Percentiles rank a stretch among this genome's conserved stretches.
Evolutionary conservation across 176 grass and related monocot genomes (phyloP).

Genomic region (Poa pratensis): DNA sequence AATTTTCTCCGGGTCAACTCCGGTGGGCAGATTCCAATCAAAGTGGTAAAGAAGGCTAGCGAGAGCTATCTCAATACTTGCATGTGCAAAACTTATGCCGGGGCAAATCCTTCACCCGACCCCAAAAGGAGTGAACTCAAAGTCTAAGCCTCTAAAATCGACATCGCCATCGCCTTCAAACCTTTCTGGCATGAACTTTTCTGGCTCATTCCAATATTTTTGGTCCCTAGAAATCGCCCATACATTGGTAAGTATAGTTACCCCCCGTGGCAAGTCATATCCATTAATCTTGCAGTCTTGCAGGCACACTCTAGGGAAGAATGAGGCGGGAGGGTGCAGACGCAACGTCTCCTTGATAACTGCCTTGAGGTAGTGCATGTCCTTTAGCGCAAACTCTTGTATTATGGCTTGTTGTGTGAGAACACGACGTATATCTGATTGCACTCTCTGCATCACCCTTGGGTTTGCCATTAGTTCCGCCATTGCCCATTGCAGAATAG

Average conservation of each 20-base stretch:
- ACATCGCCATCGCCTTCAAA: background rate
- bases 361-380: constrained; percentile 33
- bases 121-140: constrained; percentile 27
- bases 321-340: constrained; percentile 38
- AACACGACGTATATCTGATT: constrained; percentile 7
- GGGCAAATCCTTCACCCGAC: constrained; percentile 40
- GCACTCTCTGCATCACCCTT: constrained; percentile 27
- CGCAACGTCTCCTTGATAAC: constrained; percentile 38
- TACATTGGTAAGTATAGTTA: constrained; percentile 32
- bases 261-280: constrained; percentile 19
- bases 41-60: constrained; percentile 41
- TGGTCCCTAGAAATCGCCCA: constrained; percentile 49
- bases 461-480: constrained; percentile 42
- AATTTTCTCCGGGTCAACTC: background rate
- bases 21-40: constrained; percentile 31
- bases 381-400: constrained; percentile 10
- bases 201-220: constrained; percentile 39
- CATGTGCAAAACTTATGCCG: constrained; percentile 30
- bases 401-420: background rate
- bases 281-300: constrained; percentile 17
- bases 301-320: background rate
- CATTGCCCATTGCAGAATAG: constrained; percentile 43
- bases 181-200: constrained; percentile 44
- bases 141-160: constrained; percentile 35
- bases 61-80: constrained; percentile 25